These are phyloP conservation scores for Olyra latifolia DNA, from an alignment of 176 grass and related monocot genomes.

Conservation along the genomic window DNA sequence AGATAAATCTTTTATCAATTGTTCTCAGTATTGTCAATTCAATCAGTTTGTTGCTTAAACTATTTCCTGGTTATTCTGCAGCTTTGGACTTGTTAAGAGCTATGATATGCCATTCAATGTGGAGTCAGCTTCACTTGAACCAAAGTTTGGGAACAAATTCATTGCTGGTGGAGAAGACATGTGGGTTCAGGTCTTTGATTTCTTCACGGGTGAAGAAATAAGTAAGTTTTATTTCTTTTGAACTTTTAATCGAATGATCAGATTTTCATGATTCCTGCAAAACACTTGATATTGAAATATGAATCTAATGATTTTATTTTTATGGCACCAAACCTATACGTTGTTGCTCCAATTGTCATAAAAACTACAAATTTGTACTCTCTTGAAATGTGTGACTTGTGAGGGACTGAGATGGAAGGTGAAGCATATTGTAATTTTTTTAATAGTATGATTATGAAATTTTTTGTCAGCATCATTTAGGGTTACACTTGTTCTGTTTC, in stretches of 20 bases:
- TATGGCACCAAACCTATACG: not conserved
- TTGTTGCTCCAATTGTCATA: not conserved
- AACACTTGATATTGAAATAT: not conserved
- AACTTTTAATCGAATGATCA: not conserved
- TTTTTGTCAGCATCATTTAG: no score
- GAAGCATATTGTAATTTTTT: not conserved
- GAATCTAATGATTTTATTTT: no score
- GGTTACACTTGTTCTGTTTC: no score
- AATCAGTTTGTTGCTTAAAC: no score
- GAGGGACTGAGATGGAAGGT: not conserved
- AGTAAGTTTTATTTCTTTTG: constrained; percentile 37
- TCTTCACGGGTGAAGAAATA: constrained; percentile 76
- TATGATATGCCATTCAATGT: constrained; percentile 73
- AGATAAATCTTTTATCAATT: no score
- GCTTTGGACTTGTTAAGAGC: constrained; percentile 78
- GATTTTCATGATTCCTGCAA: not conserved
- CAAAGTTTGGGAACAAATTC: constrained; percentile 70
- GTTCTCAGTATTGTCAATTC: no score
- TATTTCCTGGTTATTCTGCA: no score
- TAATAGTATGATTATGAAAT: no score
- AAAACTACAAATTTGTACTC: not conserved
- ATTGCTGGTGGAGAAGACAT: constrained; percentile 80
- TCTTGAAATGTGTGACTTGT: not conserved
- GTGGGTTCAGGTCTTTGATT: constrained; percentile 84
- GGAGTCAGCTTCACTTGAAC: constrained; percentile 79